Conservation (phyloP, 306 rosid species). For the Vigna hirtella region DNA sequence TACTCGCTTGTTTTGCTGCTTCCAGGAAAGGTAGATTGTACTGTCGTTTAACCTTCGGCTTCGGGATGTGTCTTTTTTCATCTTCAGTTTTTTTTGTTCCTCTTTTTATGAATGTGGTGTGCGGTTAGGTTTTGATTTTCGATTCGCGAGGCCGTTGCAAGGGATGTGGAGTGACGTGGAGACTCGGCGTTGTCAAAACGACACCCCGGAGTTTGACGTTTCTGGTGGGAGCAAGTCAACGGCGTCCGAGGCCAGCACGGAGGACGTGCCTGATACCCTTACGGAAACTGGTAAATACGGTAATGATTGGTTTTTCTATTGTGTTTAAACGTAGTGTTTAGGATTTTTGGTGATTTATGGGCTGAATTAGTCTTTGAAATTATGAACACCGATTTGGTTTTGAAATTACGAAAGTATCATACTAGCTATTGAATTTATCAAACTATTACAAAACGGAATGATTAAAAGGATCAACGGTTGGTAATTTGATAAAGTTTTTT, state of each 20-base stretch:
- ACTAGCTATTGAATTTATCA: not conserved
- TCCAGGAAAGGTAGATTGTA: slow-evolving; percentile 59
- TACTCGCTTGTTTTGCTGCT: slow-evolving; percentile 60
- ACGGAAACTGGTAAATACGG: slow-evolving; percentile 34
- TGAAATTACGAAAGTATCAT: not conserved
- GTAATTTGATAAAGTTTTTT: not conserved
- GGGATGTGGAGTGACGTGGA: slow-evolving; percentile 48
- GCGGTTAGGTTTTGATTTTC: slow-evolving; percentile 62
- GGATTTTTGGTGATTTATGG: not conserved
- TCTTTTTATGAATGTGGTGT: not conserved
- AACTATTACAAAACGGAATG: not conserved
- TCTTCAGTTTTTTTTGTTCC: not conserved
- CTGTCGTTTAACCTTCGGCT: not conserved
- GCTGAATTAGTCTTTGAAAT: not conserved
- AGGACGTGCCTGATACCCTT: slow-evolving; percentile 32
- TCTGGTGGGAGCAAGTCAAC: slow-evolving; percentile 37
- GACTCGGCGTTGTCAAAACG: slow-evolving; percentile 28
- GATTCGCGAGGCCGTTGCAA: slow-evolving; percentile 56
- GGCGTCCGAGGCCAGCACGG: slow-evolving; percentile 47
- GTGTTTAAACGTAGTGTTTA: not conserved
- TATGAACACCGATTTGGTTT: not conserved
- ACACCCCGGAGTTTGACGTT: slow-evolving; percentile 38
- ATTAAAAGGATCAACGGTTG: not conserved
- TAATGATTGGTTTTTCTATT: not conserved
- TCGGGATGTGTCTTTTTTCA: not conserved